Base-by-base conservation (phyloP, 2,329 filamentous ascomycete species). In the Aspergillus novoparasiticus region DNA sequence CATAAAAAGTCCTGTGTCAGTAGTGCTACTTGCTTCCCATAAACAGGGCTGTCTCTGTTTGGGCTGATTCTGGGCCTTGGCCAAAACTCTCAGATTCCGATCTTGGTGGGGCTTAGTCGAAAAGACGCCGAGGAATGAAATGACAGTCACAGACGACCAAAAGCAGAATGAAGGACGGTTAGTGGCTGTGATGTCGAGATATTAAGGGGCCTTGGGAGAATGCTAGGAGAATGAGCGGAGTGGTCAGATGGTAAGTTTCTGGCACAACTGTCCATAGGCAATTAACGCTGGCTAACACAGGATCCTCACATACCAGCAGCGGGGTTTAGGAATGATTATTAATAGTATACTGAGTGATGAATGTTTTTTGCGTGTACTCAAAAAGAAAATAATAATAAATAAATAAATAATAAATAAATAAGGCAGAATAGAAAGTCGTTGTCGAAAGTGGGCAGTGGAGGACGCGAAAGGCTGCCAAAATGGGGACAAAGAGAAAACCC, bases 11-110 rank as follows among this genome's bases (percentile, higher is more conserved):
- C 30, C 62, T 53, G 61, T 64, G 56, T 58, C 58, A 50, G 48
- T 57, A 54, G 64, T 54, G 54, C 63, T 68, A 62, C 45, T 62
- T 36, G 59, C 59, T 61, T 65, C 60, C 64, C 67, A 65, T 70
- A 63, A 65, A 67, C 62, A 61, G 63, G 60, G 51, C 59, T 54
- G 46, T 39, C 28, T 62, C 48, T 61, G 51, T 55, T 64, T 62
- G 64, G 59, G 32, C 39, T 46, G 59, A 64, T 60, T 67, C 63
- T 64, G 61, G 66, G 58, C 59, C 59, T 63, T 59, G 62, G n/a
- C 61, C 59, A 63, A 66, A 60, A 51, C 57, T 59, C 61, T 65
- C 56, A 50, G 46, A 64, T 63, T 64, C 57, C 65, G 65, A 66
- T 59, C 41, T 21, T 51, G 45, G 65, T 64, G 68, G 64, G 66